Conservation (phyloP, 2,329 filamentous ascomycete genomes). For the Fusarium euwallaceae region DNA sequence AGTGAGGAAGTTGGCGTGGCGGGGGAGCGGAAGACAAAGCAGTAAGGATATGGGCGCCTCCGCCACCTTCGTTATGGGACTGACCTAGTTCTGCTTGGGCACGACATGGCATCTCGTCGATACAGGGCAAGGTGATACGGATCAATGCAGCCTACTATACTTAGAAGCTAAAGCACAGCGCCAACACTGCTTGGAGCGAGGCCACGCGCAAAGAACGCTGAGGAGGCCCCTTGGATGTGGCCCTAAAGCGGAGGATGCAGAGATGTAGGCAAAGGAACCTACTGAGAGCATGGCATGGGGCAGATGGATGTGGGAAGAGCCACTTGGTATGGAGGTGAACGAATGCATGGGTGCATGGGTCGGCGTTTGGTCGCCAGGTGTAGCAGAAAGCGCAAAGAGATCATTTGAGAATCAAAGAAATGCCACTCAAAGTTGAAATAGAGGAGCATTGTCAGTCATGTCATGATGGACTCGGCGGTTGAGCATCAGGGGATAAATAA, state of each 20-base stretch:
- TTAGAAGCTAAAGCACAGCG: conserved; percentile 39
- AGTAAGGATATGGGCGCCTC: conserved; percentile 33
- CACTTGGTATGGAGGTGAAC: conserved; percentile 38
- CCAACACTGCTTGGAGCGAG: conserved; percentile 26
- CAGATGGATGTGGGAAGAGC: conserved; percentile 38
- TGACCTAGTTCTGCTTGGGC: conserved; percentile 34
- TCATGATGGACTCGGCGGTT: not conserved
- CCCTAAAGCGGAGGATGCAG: conserved; percentile 33
- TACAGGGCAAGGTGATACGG: conserved; percentile 38
- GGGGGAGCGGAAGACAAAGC: conserved; percentile 31
- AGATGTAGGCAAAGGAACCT: conserved; percentile 22
- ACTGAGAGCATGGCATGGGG: conserved; percentile 24
- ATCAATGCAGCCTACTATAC: conserved; percentile 42
- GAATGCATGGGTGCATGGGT: conserved; percentile 41
- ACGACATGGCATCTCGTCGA: conserved; percentile 35
- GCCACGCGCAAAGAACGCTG: conserved; percentile 29
- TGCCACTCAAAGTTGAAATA: conserved; percentile 36
- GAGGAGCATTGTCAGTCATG: not conserved
- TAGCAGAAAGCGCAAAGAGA: conserved; percentile 47
- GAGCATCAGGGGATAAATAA: conserved; percentile 15
- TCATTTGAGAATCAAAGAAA: conserved; percentile 47
- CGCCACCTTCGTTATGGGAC: conserved; percentile 31
- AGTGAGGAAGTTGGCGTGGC: conserved; percentile 31
- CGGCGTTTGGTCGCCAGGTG: conserved; percentile 43
- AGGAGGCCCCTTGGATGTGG: conserved; percentile 34